phyloP scores from a whole-genome alignment of 129 eudicot genomes.

The Glebionis coronaria region DNA sequence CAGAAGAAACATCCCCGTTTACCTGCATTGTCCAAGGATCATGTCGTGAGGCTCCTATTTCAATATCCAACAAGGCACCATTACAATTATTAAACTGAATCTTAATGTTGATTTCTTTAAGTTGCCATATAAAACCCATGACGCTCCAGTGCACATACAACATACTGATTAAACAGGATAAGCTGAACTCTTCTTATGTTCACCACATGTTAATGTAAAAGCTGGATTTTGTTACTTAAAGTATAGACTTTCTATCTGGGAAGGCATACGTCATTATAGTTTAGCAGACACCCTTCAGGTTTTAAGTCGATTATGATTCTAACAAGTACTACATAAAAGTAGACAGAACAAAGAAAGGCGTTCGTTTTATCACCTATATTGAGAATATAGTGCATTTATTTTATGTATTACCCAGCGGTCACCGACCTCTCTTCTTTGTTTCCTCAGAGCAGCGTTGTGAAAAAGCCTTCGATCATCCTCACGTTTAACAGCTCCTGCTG shows the following conservation, averaged over 20 bases:
- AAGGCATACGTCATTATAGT: no score
- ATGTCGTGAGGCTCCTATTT: conserved; percentile 17
- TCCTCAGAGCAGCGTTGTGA: conserved; percentile 81
- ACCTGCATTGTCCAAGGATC: conserved; percentile 42
- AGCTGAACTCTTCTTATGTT: not conserved
- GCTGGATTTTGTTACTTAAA: not conserved
- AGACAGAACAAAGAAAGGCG: not conserved
- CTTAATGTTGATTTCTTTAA: not conserved
- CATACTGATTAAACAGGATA: not conserved
- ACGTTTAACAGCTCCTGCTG: conserved; percentile 88
- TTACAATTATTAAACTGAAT: not conserved
- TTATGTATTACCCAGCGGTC: conserved; percentile 51
- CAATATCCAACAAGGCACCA: conserved; percentile 10
- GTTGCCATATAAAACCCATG: not conserved
- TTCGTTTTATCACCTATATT: no score
- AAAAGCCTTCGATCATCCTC: conserved; percentile 96
- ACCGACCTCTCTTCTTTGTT: conserved; percentile 80
- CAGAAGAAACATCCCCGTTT: conserved; percentile 66
- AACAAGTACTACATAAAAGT: conserved; percentile 12
- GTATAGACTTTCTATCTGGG: not conserved
- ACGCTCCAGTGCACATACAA: conserved; percentile 4
- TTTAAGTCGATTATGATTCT: conserved; percentile 5
- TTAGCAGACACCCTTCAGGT: conserved; percentile 1
- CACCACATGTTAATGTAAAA: not conserved
- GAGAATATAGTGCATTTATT: not conserved